Evolutionary conservation across 768 basidiomycete genomes (phyloP).

Genomic region (Kockovaella imperatae): DNA sequence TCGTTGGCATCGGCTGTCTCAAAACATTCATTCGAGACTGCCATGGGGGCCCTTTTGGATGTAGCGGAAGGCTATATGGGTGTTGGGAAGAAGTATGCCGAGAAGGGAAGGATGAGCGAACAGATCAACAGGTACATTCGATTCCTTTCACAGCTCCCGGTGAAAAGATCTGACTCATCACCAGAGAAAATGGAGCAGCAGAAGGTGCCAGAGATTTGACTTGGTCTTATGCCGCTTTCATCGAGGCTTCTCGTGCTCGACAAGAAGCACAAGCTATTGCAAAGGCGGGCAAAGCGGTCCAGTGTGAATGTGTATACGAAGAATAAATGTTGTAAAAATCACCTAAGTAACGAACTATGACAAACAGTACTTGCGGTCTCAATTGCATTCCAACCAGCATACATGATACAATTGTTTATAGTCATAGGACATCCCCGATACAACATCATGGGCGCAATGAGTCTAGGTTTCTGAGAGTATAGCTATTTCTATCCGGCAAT

Average conservation of each 20-base stretch:
- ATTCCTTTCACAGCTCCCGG: too few species aligned
- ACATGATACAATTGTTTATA: background rate
- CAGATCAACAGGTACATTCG: slow-evolving; percentile 37
- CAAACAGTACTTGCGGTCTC: background rate
- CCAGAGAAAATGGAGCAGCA: slow-evolving; percentile 17
- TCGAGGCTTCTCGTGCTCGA: slow-evolving; percentile 20
- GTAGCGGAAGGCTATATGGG: slow-evolving; percentile 21
- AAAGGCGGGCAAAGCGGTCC: background rate
- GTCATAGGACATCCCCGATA: background rate
- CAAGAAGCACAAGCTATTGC: background rate
- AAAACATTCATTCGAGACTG: slow-evolving; percentile 10
- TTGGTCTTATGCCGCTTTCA: slow-evolving; percentile 35
- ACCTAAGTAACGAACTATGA: too few species aligned
- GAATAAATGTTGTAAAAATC: too few species aligned
- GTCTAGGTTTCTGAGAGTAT: too few species aligned
- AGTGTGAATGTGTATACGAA: too few species aligned
- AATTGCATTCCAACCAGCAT: background rate
- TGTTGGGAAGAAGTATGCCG: slow-evolving; percentile 8
- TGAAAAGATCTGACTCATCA: background rate
- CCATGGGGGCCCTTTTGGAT: slow-evolving; percentile 10
- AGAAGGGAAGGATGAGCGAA: slow-evolving; percentile 33
- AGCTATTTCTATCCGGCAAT: slow-evolving; percentile 5
- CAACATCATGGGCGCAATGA: background rate
- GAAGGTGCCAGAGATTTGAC: slow-evolving; percentile 36
- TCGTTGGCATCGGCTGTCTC: too few species aligned